Evolutionary conservation across 805 yeast species (phyloP).

Genomic region (Sugiyamaella marilandica): DNA sequence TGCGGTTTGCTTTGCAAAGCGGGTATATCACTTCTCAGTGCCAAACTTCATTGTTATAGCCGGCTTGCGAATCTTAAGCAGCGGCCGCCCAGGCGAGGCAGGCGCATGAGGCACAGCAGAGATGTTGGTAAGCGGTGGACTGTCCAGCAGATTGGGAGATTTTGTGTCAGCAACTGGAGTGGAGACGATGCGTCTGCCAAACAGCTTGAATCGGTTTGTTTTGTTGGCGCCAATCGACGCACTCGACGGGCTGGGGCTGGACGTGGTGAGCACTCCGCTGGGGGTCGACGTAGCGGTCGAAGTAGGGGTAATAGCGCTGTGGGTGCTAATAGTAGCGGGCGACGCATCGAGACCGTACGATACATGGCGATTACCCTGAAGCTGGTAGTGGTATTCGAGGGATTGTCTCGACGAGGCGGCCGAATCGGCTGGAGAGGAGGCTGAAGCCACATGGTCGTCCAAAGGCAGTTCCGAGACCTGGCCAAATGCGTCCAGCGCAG

Average conservation of each 20-base stretch:
- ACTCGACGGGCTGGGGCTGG: neutral
- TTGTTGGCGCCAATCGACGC: conserved; percentile 10
- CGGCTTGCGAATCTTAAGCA: conserved; percentile 4
- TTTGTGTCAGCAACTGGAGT: conserved; percentile 7
- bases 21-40: conserved; percentile 9
- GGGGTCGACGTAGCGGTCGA: neutral
- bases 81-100: neutral
- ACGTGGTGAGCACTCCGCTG: neutral
- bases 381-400: neutral
- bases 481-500: conserved; percentile 31
- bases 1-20: neutral
- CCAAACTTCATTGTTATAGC: conserved; percentile 17
- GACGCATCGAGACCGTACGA: neutral
- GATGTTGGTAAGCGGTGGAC: conserved; percentile 3
- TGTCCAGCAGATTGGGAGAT: neutral
- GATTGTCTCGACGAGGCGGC: conserved; percentile 14
- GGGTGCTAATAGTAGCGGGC: neutral
- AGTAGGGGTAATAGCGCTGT: neutral
- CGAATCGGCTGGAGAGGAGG: conserved; percentile 20
- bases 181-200: conserved; percentile 12
- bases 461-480: conserved; percentile 14
- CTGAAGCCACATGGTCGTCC: conserved; percentile 5
- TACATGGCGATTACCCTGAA: neutral
- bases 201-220: conserved; percentile 23
- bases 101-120: neutral